A percentile compares a stretch with the other conserved stretches of the same genome.
Conservation (phyloP, 352 stramenopile genomes). For the Phytophthora lateralis region DNA sequence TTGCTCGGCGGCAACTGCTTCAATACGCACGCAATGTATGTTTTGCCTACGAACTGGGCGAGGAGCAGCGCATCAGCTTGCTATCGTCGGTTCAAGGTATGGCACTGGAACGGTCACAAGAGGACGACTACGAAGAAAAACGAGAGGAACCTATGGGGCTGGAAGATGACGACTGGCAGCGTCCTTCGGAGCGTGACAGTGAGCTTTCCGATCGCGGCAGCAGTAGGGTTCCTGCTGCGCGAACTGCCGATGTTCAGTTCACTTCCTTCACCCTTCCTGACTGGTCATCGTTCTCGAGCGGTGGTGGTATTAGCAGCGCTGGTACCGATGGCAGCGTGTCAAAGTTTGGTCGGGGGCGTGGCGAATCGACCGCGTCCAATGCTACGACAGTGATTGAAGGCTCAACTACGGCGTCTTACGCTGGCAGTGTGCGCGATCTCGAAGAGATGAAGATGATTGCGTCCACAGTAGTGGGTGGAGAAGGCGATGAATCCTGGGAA, state of each 20-base stretch:
- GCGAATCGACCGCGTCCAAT: conserved; percentile 41
- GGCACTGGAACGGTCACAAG: conserved; percentile 32
- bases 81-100: conserved; percentile 59
- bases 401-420: conserved; percentile 48
- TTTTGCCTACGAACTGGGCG: conserved; percentile 79
- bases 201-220: conserved; percentile 28
- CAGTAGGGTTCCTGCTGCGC: conserved; percentile 29
- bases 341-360: conserved; percentile 42
- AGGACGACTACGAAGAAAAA: conserved; percentile 50
- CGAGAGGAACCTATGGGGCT: conserved; percentile 37
- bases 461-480: conserved; percentile 41
- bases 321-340: conserved; percentile 27
- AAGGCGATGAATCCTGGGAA: conserved; percentile 68
- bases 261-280: conserved; percentile 65
- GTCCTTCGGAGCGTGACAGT: conserved; percentile 24
- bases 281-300: conserved; percentile 56
- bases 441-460: conserved; percentile 78
- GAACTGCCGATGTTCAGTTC: conserved; percentile 56
- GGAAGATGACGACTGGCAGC: conserved; percentile 27
- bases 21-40: conserved; percentile 80
- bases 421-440: conserved; percentile 45
- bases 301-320: conserved; percentile 20
- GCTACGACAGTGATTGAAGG: conserved; percentile 46
- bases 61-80: conserved; percentile 80
- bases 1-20: conserved; percentile 63